A percentile compares a stretch with the other conserved stretches of the same genome.
phyloP scores from a whole-genome alignment of 2,329 filamentous ascomycete species.

The Ophiostoma piceae region DNA sequence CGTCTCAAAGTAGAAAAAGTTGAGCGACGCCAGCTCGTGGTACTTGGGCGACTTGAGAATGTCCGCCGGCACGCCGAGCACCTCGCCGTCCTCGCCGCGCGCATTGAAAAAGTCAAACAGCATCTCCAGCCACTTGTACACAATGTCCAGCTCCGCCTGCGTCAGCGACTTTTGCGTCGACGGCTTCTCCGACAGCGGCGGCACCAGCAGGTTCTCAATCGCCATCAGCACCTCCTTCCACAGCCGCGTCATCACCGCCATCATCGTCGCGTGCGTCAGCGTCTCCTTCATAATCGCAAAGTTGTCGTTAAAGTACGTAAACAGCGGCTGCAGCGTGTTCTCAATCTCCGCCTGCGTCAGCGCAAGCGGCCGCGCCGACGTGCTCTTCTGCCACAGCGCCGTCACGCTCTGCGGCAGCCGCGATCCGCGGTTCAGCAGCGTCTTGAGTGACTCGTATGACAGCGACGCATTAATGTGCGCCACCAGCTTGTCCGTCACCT shows the following conservation, averaged over 20 bases:
- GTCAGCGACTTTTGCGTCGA: slow-evolving; percentile 78
- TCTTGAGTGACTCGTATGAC: slow-evolving; percentile 72
- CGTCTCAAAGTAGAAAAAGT: slow-evolving; percentile 97
- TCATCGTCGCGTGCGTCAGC: slow-evolving; percentile 91
- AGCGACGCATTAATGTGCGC: slow-evolving; percentile 87
- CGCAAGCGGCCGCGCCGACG: slow-evolving; percentile 48
- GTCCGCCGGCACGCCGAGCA: slow-evolving; percentile 81
- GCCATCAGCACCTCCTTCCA: slow-evolving; percentile 97
- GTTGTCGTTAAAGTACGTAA: slow-evolving; percentile 95
- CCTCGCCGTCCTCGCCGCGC: slow-evolving; percentile 73
- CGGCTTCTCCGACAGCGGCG: slow-evolving; percentile 89
- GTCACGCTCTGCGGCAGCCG: slow-evolving; percentile 54
- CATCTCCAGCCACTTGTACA: slow-evolving; percentile 88
- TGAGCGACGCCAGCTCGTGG: slow-evolving; percentile 90
- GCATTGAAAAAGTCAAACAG: slow-evolving; percentile 95
- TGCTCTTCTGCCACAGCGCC: slow-evolving; percentile 59
- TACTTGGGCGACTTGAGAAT: slow-evolving; percentile 96
- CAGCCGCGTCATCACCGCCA: slow-evolving; percentile 92
- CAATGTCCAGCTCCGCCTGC: slow-evolving; percentile 85
- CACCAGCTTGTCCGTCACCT: slow-evolving; percentile 96
- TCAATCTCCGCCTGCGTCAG: slow-evolving; percentile 69
- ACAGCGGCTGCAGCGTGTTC: slow-evolving; percentile 75
- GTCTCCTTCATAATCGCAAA: slow-evolving; percentile 99
- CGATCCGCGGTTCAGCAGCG: slow-evolving; percentile 62
- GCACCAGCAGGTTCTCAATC: slow-evolving; percentile 83